Base-by-base conservation (phyloP, 139 green algal genomes). In the Haematococcus sp. region DNA sequence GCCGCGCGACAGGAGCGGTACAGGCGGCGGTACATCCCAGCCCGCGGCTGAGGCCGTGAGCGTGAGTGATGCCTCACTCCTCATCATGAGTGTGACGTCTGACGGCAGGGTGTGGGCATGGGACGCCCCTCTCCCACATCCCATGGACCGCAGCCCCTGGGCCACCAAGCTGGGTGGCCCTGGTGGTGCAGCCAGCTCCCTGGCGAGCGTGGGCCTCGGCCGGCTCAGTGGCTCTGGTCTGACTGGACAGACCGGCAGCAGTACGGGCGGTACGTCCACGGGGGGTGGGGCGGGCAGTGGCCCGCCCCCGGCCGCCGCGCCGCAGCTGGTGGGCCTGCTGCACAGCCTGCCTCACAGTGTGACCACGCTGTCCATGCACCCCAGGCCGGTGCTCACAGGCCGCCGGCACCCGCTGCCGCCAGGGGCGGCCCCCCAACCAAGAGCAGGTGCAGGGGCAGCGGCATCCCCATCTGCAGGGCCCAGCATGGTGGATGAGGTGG, bases 41-140 rank as follows among this genome's bases (percentile, higher is more conserved):
- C 40, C 40, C 7, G 7, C 40, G 11, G 40, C 7, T 7, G 40
- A 11, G 7, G 40, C 40, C 40, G 40, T 49, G 40, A 49, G 40
- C 11, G 40, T 49, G 40, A 49, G 40, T 49, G 40, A 11, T 7
- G 40, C 40, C 16, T 56, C 63, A 20, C 60, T 88, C 17, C 64
- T 87, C 54, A 60, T 87, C 28, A 55, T 85, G 55, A 60, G 60
- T 13, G 68, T 89, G 11, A 87, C 78, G 5, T 63, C 16, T 23
- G 85, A 93, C n/a, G 87, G 87, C 56, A 66, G 85, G 22, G 63
- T 90, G 34, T 94, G 89, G 90, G 80, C 90, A 56, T 94, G 88
- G 88, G 76, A 90, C 55, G 25, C 80, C 35, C 68, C 79, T 16
- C 68, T 94, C 64, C 82, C 83, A 13, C 35, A 52, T 9, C 65